Percentiles rank a stretch among this genome's conserved stretches.
phyloP scores from a whole-genome alignment of 129 eudicot species.

The Cynara cardunculus region DNA sequence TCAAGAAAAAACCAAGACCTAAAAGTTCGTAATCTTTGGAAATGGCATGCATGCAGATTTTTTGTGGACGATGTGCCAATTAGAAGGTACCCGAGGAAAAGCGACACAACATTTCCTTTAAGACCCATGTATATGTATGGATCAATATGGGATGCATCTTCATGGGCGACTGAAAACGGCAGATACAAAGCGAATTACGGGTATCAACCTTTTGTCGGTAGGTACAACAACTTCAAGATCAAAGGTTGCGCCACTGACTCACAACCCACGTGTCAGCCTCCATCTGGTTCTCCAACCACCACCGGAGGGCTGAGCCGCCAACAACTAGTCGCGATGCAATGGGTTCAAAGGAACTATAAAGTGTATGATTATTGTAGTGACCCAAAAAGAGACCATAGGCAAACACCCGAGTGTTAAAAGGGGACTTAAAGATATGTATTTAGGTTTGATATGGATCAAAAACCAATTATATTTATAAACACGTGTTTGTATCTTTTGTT shows the following conservation, averaged over 20 bases:
- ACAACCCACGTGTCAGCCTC: slow-evolving; percentile 17
- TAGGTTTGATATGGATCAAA: slow-evolving; percentile 18
- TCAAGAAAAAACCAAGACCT: neutral
- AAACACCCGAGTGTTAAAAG: slow-evolving; percentile 71
- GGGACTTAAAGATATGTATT: neutral
- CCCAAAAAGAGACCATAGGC: slow-evolving; percentile 55
- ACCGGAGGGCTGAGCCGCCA: slow-evolving; percentile 50
- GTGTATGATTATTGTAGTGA: slow-evolving; percentile 80
- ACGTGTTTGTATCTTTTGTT: neutral
- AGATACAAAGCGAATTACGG: slow-evolving; percentile 32
- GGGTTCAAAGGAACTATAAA: slow-evolving; percentile 55
- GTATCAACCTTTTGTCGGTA: slow-evolving; percentile 39
- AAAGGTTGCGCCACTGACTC: slow-evolving; percentile 20
- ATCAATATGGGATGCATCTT: slow-evolving; percentile 59
- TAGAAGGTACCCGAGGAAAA: slow-evolving; percentile 68
- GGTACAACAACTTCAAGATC: slow-evolving; percentile 32
- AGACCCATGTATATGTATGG: slow-evolving; percentile 44
- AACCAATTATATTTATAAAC: no score
- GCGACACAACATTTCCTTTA: slow-evolving; percentile 30
- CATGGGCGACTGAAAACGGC: slow-evolving; percentile 54
- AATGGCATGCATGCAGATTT: slow-evolving; percentile 49
- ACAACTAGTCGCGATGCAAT: slow-evolving; percentile 52
- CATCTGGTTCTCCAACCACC: slow-evolving; percentile 25
- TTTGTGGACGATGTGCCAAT: slow-evolving; percentile 89
- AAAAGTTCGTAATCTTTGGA: neutral